Base-by-base conservation (phyloP, 495 filamentous ascomycete genomes). In the Parmelia sp. region DNA sequence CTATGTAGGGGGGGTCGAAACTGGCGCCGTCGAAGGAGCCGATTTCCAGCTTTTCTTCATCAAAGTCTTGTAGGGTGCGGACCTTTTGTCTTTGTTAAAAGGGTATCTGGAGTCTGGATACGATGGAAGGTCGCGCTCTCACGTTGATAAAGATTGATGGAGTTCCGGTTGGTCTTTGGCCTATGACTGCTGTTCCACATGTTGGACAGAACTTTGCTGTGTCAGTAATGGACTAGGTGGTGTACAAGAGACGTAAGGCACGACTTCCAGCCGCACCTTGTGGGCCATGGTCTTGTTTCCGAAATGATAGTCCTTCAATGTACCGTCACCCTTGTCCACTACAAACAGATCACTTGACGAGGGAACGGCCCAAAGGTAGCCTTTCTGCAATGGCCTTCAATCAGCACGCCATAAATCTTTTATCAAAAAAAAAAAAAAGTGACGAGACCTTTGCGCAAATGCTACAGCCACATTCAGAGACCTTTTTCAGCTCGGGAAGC, bases 301-400 rank as follows among this genome's bases (percentile, higher is more conserved):
- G 49, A 58, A 58, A 1, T n/a, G n/a, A 39, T 64, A 64, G 17
- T 42, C n/a, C 56, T 58, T 47, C 39, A 64, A 25, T 12, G 62
- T 64, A 14, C 53, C 62, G 10, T 64, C 40, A 37, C 55, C 62
- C 31, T 64, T 64, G 7, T 58, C 62, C 15, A 63, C 61, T 12
- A 63, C 61, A 25, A 63, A 63, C 39, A 23, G 23, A 63, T 63
- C 53, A 11, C 8, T 29, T 14, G 61, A 56, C 27, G 51, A 9
- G 27, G 36, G 53, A n/a, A n/a, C 35, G 40, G 14, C 39, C 53
- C 62, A 64, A 14, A 64, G 42, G n/a, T 49, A 49, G 11, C 39
- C 39, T 19, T 64, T 64, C 62, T 64, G 40, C 5, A 49, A 3
- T 21, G 11, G 17, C 9, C 6, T 14, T 29, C 23, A 14, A 45